Evolutionary conservation across 169 alveolate genomes (phyloP).

Genomic region (Babesia caballi): DNA sequence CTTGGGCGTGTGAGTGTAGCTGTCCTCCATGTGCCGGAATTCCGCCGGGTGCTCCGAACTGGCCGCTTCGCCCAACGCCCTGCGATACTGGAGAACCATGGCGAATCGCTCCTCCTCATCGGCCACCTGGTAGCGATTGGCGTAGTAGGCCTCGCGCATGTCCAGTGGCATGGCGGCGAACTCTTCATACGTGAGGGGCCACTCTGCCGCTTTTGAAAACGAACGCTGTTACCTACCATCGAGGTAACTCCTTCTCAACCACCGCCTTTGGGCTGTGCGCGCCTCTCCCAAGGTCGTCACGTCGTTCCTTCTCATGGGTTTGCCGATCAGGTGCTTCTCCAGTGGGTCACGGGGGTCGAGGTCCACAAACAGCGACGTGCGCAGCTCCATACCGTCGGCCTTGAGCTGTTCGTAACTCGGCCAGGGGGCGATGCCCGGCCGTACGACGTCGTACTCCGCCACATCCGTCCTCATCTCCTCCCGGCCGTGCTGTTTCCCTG

Average conservation of each 20-base stretch:
- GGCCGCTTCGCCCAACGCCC: slow-evolving; percentile 27
- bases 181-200: slow-evolving; percentile 72
- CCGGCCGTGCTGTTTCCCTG: slow-evolving; percentile 6
- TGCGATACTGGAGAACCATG: slow-evolving; percentile 31
- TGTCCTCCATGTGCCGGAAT: slow-evolving; percentile 64
- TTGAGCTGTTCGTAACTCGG: slow-evolving; percentile 66
- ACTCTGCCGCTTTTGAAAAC: slow-evolving; percentile 17
- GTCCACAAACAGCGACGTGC: slow-evolving; percentile 40
- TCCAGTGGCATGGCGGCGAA: slow-evolving; percentile 62
- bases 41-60: slow-evolving; percentile 31
- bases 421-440: slow-evolving; percentile 76
- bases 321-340: slow-evolving; percentile 26
- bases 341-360: slow-evolving; percentile 33
- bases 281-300: slow-evolving; percentile 71
- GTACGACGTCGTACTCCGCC: slow-evolving; percentile 70
- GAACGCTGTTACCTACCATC: slow-evolving; percentile 29
- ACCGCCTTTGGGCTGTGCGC: slow-evolving; percentile 64
- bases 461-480: slow-evolving; percentile 64
- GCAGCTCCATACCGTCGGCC: slow-evolving; percentile 32
- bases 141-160: slow-evolving; percentile 60
- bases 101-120: slow-evolving; percentile 40
- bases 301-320: slow-evolving; percentile 36
- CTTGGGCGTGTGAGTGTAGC: slow-evolving; percentile 66
- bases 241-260: slow-evolving; percentile 61
- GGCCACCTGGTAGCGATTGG: slow-evolving; percentile 42